Evolutionary conservation across 139 green algal genomes (phyloP), one percentile per base, ranked within the genome.

Genomic region (Klebsormidium nitens): DNA sequence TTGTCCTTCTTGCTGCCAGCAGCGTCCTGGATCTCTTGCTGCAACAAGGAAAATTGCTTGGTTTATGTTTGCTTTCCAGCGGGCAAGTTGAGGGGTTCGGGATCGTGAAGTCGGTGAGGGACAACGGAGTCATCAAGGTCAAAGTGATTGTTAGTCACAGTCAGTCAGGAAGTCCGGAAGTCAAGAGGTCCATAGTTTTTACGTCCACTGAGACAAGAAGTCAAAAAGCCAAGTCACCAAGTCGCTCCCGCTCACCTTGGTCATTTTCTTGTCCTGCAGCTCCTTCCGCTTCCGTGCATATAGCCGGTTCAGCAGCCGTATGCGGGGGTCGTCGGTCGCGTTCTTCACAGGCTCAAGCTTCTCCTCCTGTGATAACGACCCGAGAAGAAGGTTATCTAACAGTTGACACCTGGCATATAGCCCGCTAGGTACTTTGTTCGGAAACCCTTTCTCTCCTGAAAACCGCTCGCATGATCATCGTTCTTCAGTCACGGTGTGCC

Each of bases 291-390:
- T 86, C 59, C 84, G 84, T 34, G 85, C 81, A 56, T 91, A 91
- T 44, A 91, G 70, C 23, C 84, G 69, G 73, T 91, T 91, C 28
- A 91, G 81, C 47, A 91, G 75, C 23, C 86, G 71, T 28, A 91
- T 86, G 14, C 83, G 81, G 5, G 79, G 79, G 65, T 91, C 85
- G 14, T 84, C 80, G 1, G 52, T 68, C 0, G 55, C 29, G 36
- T 83, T 83, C 31, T 71, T 81, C 2, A 91, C 69, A 6, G 86
- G 86, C 82, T 91, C 86, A 69, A 91, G 82, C 77, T 91, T 91
- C 74, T 91, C 85, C 72, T 91, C 86, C 78, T 91, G 49, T 8
- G 29, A 59, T 14, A 8, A 28, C 17, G 11, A 59, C 17, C 5
- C 11, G 5, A 59, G 49, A 23, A 29, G 29, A n/a, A 28, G 49